phyloP scores from a whole-genome alignment of 2,329 filamentous ascomycete species.

The Aspergillus felis region DNA sequence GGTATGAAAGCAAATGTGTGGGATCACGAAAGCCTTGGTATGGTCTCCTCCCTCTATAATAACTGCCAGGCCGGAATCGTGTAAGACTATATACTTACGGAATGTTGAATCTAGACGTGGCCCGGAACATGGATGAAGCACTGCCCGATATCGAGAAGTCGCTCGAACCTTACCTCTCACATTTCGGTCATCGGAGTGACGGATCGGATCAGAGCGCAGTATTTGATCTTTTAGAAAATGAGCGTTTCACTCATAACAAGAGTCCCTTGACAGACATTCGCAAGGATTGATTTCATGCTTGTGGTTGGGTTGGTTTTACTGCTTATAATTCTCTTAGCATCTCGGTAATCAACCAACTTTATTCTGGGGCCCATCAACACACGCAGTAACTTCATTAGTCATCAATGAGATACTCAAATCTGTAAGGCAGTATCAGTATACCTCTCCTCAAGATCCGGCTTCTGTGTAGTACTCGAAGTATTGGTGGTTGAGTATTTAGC shows the following conservation, averaged over 20 bases:
- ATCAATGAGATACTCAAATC: no score
- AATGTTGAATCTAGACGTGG: slow-evolving; percentile 34
- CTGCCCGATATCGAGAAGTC: slow-evolving; percentile 36
- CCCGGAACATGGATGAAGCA: slow-evolving; percentile 37
- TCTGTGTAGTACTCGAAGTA: no score
- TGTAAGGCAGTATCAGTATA: no score
- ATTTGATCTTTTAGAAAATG: slow-evolving; percentile 33
- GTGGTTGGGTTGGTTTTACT: no score
- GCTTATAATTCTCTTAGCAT: background rate
- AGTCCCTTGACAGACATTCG: slow-evolving; percentile 32
- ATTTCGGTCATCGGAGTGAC: slow-evolving; percentile 39
- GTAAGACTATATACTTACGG: slow-evolving; percentile 5
- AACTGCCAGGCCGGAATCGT: background rate
- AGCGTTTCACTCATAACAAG: slow-evolving; percentile 34
- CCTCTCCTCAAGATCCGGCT: no score
- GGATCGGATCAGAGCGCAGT: slow-evolving; percentile 26
- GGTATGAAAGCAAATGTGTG: slow-evolving; percentile 99
- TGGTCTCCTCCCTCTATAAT: slow-evolving; percentile 13
- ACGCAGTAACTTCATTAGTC: no score
- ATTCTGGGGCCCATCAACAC: no score
- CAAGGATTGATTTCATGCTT: slow-evolving; percentile 14
- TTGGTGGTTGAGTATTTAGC: no score
- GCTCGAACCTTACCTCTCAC: slow-evolving; percentile 37
- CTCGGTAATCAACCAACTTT: no score
- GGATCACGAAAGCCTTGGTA: slow-evolving; percentile 75